These are phyloP conservation scores for Albatrellus sp. DNA, from an alignment of 1,284 basidiomycete genomes.

Conservation along the genomic window DNA sequence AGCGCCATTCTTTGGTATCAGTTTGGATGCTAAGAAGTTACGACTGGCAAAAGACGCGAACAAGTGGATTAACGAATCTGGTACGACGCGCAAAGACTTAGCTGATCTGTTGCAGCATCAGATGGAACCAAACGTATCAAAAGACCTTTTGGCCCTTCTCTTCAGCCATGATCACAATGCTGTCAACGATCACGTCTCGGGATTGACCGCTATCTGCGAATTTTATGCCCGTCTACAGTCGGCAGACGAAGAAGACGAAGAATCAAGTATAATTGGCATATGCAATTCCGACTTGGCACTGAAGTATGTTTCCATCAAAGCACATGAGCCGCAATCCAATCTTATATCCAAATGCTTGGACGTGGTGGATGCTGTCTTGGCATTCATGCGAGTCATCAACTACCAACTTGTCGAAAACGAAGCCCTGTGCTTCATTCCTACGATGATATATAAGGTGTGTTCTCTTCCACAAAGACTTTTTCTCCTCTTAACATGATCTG, in stretches of 20 bases:
- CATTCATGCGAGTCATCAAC: slow-evolving; percentile 57
- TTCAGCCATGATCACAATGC: slow-evolving; percentile 97
- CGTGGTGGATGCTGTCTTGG: slow-evolving; percentile 69
- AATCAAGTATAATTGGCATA: slow-evolving; percentile 58
- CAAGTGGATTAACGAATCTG: slow-evolving; percentile 77
- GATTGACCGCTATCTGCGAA: slow-evolving; percentile 62
- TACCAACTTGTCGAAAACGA: slow-evolving; percentile 85
- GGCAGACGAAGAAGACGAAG: slow-evolving; percentile 49
- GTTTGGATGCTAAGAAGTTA: slow-evolving; percentile 58
- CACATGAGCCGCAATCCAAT: slow-evolving; percentile 90
- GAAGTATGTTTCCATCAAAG: slow-evolving; percentile 89
- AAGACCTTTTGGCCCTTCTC: slow-evolving; percentile 66
- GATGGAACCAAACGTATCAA: slow-evolving; percentile 78
- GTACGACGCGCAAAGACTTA: slow-evolving; percentile 75
- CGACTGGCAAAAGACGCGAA: slow-evolving; percentile 73
- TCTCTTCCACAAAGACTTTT: slow-evolving; percentile 2
- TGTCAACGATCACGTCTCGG: slow-evolving; percentile 84
- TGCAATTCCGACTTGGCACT: slow-evolving; percentile 89
- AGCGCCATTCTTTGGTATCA: slow-evolving; percentile 59
- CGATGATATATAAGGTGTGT: slow-evolving; percentile 80
- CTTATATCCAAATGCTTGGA: slow-evolving; percentile 85
- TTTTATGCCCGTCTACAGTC: slow-evolving; percentile 53
- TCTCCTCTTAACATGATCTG: slow-evolving; percentile 3
- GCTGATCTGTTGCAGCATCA: slow-evolving; percentile 81
- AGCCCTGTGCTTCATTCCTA: slow-evolving; percentile 82